phyloP scores from a whole-genome alignment of 2,329 filamentous ascomycete species.

The Cercospora sp. region DNA sequence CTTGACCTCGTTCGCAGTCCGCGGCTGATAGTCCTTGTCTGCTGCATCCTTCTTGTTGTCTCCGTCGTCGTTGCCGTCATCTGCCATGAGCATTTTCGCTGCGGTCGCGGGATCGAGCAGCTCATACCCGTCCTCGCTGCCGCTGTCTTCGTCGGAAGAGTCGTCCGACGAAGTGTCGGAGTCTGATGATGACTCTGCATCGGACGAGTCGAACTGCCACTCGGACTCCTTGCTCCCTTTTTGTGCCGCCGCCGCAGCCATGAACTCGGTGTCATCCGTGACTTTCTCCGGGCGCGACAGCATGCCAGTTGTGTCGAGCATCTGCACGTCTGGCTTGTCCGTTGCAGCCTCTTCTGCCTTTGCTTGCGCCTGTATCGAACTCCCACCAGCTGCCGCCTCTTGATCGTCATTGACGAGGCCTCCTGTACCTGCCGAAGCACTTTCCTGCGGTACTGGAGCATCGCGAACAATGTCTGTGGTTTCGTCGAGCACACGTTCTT shows the following conservation, averaged over 20 bases:
- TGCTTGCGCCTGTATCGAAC: neutral
- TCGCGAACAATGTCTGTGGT: constrained; percentile 22
- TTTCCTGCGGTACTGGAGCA: constrained; percentile 4
- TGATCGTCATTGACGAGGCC: neutral
- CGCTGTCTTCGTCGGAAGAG: constrained; percentile 50
- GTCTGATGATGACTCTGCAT: constrained; percentile 62
- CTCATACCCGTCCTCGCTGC: constrained; percentile 63
- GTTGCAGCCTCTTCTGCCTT: neutral
- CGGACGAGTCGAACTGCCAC: constrained; percentile 71
- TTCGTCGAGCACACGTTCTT: constrained; percentile 21
- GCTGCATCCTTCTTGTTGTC: constrained; percentile 54
- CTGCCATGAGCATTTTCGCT: constrained; percentile 80
- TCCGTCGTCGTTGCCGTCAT: constrained; percentile 78
- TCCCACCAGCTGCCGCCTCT: neutral
- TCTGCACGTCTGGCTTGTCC: constrained; percentile 9
- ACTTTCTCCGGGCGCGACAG: constrained; percentile 27
- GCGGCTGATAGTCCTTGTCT: constrained; percentile 52
- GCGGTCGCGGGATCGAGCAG: constrained; percentile 79
- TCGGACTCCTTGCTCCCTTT: constrained; percentile 63
- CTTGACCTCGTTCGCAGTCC: constrained; percentile 78
- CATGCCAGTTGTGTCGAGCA: constrained; percentile 11
- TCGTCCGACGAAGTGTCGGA: constrained; percentile 41
- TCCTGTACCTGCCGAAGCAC: neutral
- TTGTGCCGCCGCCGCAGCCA: constrained; percentile 47
- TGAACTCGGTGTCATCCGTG: constrained; percentile 44